Evolutionary conservation across 352 stramenopile species (phyloP).

Genomic region (Pythium diclinum): DNA sequence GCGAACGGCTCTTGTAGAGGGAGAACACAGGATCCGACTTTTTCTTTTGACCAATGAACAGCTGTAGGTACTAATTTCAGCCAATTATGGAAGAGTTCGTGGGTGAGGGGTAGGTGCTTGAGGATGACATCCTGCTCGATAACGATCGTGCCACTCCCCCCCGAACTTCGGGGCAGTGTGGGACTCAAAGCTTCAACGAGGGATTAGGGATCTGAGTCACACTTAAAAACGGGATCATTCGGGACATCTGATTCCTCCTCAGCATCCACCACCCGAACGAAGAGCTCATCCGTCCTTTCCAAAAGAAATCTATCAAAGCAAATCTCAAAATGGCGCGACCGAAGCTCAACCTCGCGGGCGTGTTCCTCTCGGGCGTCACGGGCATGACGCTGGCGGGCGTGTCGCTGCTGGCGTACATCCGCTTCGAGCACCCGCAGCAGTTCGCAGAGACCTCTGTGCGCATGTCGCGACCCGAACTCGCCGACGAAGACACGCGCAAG

Average conservation of each 20-base stretch:
- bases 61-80: not conserved
- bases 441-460: conserved; percentile 79
- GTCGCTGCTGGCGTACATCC: conserved; percentile 76
- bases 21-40: not conserved
- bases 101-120: conserved; percentile 6
- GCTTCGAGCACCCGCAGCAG: conserved; percentile 80
- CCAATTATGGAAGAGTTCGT: conserved; percentile 1
- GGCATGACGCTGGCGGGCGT: conserved; percentile 82
- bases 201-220: not conserved
- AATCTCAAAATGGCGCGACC: conserved; percentile 15
- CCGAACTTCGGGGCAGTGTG: not conserved
- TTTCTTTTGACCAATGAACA: conserved; percentile 16
- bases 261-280: conserved; percentile 4
- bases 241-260: conserved; percentile 15
- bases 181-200: not conserved
- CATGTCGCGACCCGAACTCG: conserved; percentile 72
- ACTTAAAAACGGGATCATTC: conserved; percentile 11
- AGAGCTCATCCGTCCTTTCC: not conserved
- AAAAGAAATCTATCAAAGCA: not conserved
- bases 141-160: not conserved
- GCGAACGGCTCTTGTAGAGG: conserved; percentile 24
- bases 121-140: conserved; percentile 5
- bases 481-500: conserved; percentile 67
- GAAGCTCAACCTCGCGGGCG: conserved; percentile 45
- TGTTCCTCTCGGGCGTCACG: conserved; percentile 71